Conservation (phyloP, 73 alveolate genomes). For the Paramecium primaurelia region DNA sequence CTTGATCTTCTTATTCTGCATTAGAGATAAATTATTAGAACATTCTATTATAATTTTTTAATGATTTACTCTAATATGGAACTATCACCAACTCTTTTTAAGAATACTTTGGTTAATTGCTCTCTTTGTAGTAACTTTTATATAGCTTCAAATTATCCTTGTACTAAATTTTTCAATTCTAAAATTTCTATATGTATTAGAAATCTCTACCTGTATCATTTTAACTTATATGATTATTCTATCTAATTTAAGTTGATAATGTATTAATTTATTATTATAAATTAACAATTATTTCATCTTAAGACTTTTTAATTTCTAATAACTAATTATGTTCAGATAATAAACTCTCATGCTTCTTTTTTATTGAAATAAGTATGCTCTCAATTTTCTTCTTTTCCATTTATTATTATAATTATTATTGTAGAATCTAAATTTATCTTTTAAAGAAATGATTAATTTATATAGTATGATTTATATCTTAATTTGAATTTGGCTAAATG, state of each 20-base stretch:
- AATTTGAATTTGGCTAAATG: not conserved
- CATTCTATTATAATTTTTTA: not conserved
- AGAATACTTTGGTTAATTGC: not conserved
- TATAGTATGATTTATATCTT: not conserved
- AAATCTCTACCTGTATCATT: not conserved
- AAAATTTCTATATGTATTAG: not conserved
- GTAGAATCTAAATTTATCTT: not conserved
- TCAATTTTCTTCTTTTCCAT: not conserved
- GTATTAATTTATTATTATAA: not conserved
- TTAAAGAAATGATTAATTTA: conserved; percentile 30
- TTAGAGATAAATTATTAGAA: not conserved
- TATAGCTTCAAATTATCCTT: conserved; percentile 41
- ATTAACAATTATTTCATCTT: not conserved
- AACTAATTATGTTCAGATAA: not conserved
- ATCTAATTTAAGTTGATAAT: not conserved
- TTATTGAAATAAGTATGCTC: not conserved
- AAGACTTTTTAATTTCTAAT: not conserved
- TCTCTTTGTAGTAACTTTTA: conserved; percentile 42
- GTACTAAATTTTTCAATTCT: not conserved
- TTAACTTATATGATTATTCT: not conserved
- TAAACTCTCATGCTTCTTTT: not conserved
- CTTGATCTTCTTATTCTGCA: not conserved
- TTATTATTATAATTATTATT: not conserved
- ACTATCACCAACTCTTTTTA: conserved; percentile 52
- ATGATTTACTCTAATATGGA: not conserved